Percentiles rank a stretch among this genome's conserved stretches.
phyloP scores from a whole-genome alignment of 192 early-diverging fungal genomes.

The Powellomyces hirtus region DNA sequence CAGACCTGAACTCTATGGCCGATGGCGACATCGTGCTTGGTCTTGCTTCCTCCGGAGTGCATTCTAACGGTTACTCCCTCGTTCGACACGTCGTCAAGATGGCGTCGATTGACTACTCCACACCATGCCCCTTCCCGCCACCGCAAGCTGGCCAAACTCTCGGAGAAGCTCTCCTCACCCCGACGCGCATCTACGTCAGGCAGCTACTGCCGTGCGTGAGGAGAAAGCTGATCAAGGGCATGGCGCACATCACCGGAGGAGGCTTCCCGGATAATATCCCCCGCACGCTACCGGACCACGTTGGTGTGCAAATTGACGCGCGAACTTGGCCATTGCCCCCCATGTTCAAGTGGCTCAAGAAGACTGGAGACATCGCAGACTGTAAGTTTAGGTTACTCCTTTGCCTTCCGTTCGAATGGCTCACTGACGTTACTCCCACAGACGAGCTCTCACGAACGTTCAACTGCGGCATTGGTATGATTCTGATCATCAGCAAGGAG shows the following conservation, averaged over 20 bases:
- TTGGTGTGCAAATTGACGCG: constrained; percentile 84
- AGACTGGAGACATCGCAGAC: constrained; percentile 73
- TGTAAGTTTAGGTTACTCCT: constrained; percentile 27
- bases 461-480: constrained; percentile 99
- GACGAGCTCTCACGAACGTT: constrained; percentile 95
- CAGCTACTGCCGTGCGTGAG: constrained; percentile 81
- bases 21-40: constrained; percentile 86
- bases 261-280: constrained; percentile 99
- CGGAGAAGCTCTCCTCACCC: constrained; percentile 84
- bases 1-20: constrained; percentile 71
- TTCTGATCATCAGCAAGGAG: constrained; percentile 72
- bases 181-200: constrained; percentile 95
- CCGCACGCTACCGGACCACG: constrained; percentile 79
- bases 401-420: not conserved
- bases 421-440: constrained; percentile 19
- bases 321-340: constrained; percentile 74
- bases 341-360: constrained; percentile 96
- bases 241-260: constrained; percentile 98
- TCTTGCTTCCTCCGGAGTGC: constrained; percentile 92
- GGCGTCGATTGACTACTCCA: constrained; percentile 69
- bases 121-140: constrained; percentile 80
- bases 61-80: constrained; percentile 99
- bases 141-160: constrained; percentile 50
- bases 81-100: constrained; percentile 80
- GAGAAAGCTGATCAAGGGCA: constrained; percentile 79